These are phyloP conservation scores for Tricholoma terreum DNA, from an alignment of 768 basidiomycete genomes.

Conservation along the genomic window DNA sequence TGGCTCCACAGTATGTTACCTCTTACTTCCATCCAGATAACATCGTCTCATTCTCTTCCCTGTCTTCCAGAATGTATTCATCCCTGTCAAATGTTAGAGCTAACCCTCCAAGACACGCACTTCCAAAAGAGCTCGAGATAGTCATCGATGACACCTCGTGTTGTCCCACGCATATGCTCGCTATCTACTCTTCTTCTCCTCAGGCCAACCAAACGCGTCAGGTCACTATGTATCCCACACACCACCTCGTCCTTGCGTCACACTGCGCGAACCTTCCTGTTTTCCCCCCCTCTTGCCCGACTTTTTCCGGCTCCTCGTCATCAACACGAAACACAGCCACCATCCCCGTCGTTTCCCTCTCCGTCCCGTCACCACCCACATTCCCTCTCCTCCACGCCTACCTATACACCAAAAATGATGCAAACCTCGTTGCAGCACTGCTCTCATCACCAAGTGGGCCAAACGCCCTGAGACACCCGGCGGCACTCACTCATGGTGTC, in stretches of 20 bases:
- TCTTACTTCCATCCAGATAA: neutral
- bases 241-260: constrained; percentile 41
- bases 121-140: constrained; percentile 23
- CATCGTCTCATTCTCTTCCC: constrained; percentile 1
- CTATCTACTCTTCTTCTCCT: constrained; percentile 22
- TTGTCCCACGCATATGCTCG: constrained; percentile 34
- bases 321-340: constrained; percentile 10
- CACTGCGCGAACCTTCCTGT: constrained; percentile 37
- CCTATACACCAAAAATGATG: constrained; percentile 46
- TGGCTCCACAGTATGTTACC: neutral
- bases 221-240: constrained; percentile 30
- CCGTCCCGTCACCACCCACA: constrained; percentile 49
- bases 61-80: neutral
- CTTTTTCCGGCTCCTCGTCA: neutral
- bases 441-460: constrained; percentile 16
- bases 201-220: neutral
- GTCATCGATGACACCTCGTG: constrained; percentile 19
- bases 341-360: constrained; percentile 49
- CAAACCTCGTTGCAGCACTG: constrained; percentile 37
- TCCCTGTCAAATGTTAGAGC: constrained; percentile 6
- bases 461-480: constrained; percentile 4
- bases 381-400: constrained; percentile 47
- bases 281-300: constrained; percentile 16
- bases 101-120: constrained; percentile 7
- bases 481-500: constrained; percentile 32